These are phyloP conservation scores for Cubamyces lactineus DNA, from an alignment of 768 basidiomycete species.

Conservation along the genomic window DNA sequence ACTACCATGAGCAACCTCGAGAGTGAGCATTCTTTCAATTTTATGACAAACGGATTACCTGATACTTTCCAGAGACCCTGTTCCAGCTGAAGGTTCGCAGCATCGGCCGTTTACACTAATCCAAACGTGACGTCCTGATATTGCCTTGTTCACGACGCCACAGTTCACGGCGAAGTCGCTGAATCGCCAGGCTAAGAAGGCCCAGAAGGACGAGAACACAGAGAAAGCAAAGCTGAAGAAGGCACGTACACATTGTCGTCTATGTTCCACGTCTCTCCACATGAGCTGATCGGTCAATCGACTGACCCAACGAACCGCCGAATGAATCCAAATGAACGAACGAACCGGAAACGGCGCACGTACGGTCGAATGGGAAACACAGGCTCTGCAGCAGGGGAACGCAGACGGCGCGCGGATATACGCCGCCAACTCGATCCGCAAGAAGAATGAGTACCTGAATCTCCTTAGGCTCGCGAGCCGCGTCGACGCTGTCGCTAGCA, in stretches of 20 bases:
- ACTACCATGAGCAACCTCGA: slow-evolving; percentile 79
- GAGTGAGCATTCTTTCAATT: slow-evolving; percentile 57
- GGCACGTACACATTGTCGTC: slow-evolving; percentile 46
- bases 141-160: neutral
- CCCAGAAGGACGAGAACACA: slow-evolving; percentile 88
- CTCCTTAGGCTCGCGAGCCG: slow-evolving; percentile 87
- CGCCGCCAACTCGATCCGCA: slow-evolving; percentile 96
- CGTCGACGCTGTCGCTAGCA: slow-evolving; percentile 94
- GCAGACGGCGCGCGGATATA: slow-evolving; percentile 97
- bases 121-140: slow-evolving; percentile 8
- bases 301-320: too few species aligned
- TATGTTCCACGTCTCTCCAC: neutral
- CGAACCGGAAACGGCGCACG: too few species aligned
- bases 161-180: slow-evolving; percentile 99
- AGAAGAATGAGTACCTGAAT: slow-evolving; percentile 95
- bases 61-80: slow-evolving; percentile 75
- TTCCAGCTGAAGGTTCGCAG: slow-evolving; percentile 90
- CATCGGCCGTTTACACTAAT: neutral
- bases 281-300: neutral
- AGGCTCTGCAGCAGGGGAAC: slow-evolving; percentile 97
- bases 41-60: slow-evolving; percentile 27
- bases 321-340: too few species aligned
- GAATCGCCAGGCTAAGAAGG: slow-evolving; percentile 94
- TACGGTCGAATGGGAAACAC: neutral
- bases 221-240: slow-evolving; percentile 95